Evolutionary conservation across 371 early-diverging fungal genomes (phyloP), one percentile per base, ranked within the genome.

Genomic region (Rhizomucor pusillus): DNA sequence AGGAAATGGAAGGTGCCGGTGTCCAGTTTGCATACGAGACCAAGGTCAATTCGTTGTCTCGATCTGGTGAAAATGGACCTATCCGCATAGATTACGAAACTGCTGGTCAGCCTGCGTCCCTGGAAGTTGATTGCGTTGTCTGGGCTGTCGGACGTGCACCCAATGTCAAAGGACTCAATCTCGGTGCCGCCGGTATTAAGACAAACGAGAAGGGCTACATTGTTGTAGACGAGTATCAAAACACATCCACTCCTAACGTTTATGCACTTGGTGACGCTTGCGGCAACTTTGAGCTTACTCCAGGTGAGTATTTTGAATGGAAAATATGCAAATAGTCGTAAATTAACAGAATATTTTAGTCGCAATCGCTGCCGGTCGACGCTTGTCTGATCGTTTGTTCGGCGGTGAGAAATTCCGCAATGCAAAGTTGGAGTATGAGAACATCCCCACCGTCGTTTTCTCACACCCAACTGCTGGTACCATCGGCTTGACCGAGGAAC

Each of bases 381-480:
- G 80, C 36, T 82, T 98, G 3, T 86, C 93, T 0, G 95, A 98
- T 69, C 87, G 95, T 35, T 77, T 97, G 53, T 98, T 94, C 79
- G 93, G 93, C 43, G 87, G 88, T 43, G 76, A 75, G 46, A 62
- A 79, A 53, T 85, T 81, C 70, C 70, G 77, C 12, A 62, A 79
- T 34, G 46, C 86, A 19, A 91, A 94, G 71, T 81, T 97, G 48
- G 93, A 94, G 62, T 96, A 96, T 74, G 69, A 57, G 60, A 90
- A 91, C 74, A 90, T 98, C 40, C 97, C 98, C 6, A 93, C 94
- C 1, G 97, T 97, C 51, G 88, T 99, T 52, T 98, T 99, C 79
- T 93, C 96, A 3, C 95, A 96, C 67, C 97, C 98, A 20, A 82
- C 91, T 34, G 80, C 89, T 5, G 99, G 95, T 41, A 85, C 91